phyloP scores from a whole-genome alignment of 1,139 yeast genomes.

The Yarrowia galli region DNA sequence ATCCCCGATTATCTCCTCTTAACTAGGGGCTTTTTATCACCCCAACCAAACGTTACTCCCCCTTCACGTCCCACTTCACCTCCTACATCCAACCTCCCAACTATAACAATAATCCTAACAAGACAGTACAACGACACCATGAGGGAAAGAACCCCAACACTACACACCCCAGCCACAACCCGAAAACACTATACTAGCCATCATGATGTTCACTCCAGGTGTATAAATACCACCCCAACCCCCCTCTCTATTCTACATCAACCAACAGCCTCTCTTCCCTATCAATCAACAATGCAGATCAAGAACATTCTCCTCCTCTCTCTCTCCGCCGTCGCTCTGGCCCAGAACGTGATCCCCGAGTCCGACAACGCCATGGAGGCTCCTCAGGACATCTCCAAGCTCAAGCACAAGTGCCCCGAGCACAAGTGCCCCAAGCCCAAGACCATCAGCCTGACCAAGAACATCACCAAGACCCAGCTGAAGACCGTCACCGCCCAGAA shows the following conservation, averaged over 20 bases:
- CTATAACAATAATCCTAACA: background rate
- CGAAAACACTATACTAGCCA: background rate
- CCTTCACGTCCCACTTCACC: too few species aligned
- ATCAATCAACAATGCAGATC: constrained; percentile 28
- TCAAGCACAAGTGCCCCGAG: constrained; percentile 24
- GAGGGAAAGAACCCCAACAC: background rate
- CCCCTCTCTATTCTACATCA: constrained; percentile 4
- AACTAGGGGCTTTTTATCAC: too few species aligned
- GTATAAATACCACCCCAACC: constrained; percentile 2
- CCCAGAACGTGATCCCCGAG: constrained; percentile 24
- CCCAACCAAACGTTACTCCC: too few species aligned
- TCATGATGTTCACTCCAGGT: background rate
- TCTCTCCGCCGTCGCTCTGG: constrained; percentile 31
- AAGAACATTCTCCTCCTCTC: constrained; percentile 35
- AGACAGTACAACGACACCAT: background rate
- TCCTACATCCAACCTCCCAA: too few species aligned
- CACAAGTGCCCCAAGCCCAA: constrained; percentile 32
- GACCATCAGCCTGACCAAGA: constrained; percentile 21
- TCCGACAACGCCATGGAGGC: constrained; percentile 18
- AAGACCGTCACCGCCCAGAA: constrained; percentile 18
- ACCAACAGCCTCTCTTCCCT: constrained; percentile 18
- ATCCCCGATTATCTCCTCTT: too few species aligned
- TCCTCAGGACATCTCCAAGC: constrained; percentile 30
- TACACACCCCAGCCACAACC: background rate
- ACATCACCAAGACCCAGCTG: constrained; percentile 15